Base-by-base conservation (phyloP, 805 yeast genomes). In the Hanseniaspora taiwanica region DNA sequence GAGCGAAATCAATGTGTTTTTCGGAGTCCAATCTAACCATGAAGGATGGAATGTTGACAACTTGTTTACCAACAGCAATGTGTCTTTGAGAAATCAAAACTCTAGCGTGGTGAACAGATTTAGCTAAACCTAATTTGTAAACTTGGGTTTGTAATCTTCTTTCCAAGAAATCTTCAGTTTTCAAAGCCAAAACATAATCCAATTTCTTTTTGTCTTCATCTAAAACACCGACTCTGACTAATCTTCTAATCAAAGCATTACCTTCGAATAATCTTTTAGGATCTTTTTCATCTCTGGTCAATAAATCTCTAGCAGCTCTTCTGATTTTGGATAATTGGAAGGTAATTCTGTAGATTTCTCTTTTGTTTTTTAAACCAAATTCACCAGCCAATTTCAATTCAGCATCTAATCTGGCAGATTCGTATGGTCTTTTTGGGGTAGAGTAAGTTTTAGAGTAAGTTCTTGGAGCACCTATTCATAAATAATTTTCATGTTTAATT, bases 251-350 rank as follows among this genome's bases (percentile, higher is more conserved):
- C 69, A 91, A 85, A 66, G 98, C 98, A 69, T 91, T 91, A 83
- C 98, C 98, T 76, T 91, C 98, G 78, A 91, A 91, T 65, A 91
- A 81, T 78, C 98, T 86, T 85, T 87, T 91, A 81, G 95, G 96
- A 74, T 91, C 98, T 81, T 91, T 91, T 78, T 91, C 98, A 65
- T 91, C 98, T 78, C 96, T 86, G 78, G 98, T 91, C 72, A 91
- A 81, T 64, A 91, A 77, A 66, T 91, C 97, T 82, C 98, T 94
- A 66, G 98, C 98, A 70, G 98, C 98, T 78, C 98, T 86, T 78
- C 98, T 87, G 68, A 91, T 89, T 81, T 91, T 91, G 53, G 98
- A 91, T 65, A 91, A 83, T 76, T 91, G 97, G 80, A 82, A 84
- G 70, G 93, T 93, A 69, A 91, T 87, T 82, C 98, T 86, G 94